Evolutionary conservation across 306 rosid genomes (phyloP).

Genomic region (Cicer bijugum): DNA sequence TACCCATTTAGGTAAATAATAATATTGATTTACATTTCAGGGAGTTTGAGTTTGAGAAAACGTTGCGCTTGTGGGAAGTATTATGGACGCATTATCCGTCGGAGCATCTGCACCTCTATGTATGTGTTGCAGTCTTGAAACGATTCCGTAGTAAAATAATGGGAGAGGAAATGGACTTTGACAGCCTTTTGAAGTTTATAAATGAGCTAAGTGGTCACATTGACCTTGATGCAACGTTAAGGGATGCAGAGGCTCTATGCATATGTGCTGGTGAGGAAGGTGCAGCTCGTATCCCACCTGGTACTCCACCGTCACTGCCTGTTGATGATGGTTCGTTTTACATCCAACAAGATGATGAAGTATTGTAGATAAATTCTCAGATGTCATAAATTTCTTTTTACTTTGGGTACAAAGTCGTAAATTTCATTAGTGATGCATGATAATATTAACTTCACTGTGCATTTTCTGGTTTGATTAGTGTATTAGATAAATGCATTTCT

Average conservation of each 20-base stretch:
- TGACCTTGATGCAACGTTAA: slow-evolving; percentile 73
- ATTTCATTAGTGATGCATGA: slow-evolving; percentile 12
- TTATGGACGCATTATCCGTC: slow-evolving; percentile 88
- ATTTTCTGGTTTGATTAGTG: slow-evolving; percentile 26
- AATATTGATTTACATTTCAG: slow-evolving; percentile 51
- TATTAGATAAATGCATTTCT: not conserved
- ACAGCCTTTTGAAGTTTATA: slow-evolving; percentile 89
- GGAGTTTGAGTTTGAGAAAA: slow-evolving; percentile 80
- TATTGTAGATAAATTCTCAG: slow-evolving; percentile 52
- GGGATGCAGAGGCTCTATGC: slow-evolving; percentile 94
- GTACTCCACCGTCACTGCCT: slow-evolving; percentile 96
- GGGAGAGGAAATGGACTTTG: slow-evolving; percentile 96
- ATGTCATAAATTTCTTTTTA: not conserved
- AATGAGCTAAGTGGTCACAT: slow-evolving; percentile 90
- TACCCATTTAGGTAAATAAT: slow-evolving; percentile 25
- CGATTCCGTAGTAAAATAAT: slow-evolving; percentile 77
- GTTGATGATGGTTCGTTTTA: slow-evolving; percentile 67
- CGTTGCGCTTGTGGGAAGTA: slow-evolving; percentile 93
- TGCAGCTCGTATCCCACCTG: slow-evolving; percentile 91
- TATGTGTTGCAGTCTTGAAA: slow-evolving; percentile 89
- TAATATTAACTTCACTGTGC: slow-evolving; percentile 35
- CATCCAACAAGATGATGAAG: slow-evolving; percentile 67
- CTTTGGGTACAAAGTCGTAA: not conserved
- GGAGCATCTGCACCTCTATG: slow-evolving; percentile 92
- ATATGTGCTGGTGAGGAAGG: slow-evolving; percentile 93